phyloP scores from a whole-genome alignment of 495 filamentous ascomycete species.

The Aspergillus sclerotioniger region DNA sequence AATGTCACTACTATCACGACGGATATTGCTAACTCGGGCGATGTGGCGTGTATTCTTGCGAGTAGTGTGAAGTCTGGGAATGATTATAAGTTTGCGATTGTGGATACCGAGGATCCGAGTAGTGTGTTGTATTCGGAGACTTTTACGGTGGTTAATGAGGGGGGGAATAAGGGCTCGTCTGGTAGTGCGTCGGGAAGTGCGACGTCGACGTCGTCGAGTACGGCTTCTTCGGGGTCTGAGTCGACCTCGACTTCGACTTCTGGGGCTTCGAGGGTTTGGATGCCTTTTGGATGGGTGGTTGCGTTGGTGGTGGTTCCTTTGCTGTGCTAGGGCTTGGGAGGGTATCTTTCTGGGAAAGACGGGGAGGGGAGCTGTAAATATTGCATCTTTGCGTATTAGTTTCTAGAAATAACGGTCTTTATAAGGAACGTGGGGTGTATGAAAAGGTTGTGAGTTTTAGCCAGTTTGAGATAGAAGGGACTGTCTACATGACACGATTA shows the following conservation, averaged over 20 bases:
- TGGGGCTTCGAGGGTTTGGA: neutral
- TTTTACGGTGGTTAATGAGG: neutral
- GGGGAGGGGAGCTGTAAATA: neutral
- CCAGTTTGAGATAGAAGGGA: too few relatives aligned
- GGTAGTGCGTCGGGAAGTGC: neutral
- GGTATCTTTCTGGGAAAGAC: too few relatives aligned
- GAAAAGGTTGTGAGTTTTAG: too few relatives aligned
- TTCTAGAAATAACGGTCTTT: too few relatives aligned
- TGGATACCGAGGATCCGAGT: neutral
- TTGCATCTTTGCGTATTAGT: neutral
- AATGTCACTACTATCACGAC: neutral
- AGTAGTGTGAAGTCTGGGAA: neutral
- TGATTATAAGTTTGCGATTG: conserved; percentile 5
- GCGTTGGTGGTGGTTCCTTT: neutral
- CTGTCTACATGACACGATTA: too few relatives aligned
- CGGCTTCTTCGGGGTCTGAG: neutral
- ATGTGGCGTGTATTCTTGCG: neutral
- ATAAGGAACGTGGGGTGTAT: too few relatives aligned
- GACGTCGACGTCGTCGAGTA: neutral
- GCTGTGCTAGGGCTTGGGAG: neutral
- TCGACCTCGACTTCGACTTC: neutral
- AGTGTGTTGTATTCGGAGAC: neutral
- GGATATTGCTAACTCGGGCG: neutral
- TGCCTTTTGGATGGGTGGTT: neutral
- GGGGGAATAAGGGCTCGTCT: neutral